Evolutionary conservation across 345 rosid species (phyloP).

Genomic region (Eucalyptus erythrocorys): DNA sequence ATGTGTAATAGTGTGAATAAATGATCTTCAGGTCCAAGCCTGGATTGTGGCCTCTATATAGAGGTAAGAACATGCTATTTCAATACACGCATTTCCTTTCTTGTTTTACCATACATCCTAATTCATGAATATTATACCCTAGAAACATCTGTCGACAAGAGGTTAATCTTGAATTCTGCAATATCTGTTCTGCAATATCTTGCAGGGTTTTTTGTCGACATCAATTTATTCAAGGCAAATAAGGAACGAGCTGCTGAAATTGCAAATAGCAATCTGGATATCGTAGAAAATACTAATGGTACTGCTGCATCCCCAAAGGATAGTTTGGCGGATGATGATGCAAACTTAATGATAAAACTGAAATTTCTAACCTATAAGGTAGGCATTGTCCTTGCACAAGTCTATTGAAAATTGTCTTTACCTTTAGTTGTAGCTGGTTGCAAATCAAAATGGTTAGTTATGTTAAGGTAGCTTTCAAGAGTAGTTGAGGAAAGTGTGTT

Average conservation of each 20-base stretch:
- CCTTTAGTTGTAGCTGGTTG: not conserved
- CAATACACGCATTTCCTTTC: not conserved
- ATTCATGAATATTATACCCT: not conserved
- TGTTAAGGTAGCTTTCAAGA: not conserved
- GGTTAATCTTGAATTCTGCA: not conserved
- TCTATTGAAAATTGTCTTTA: not conserved
- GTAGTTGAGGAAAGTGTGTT: not conserved
- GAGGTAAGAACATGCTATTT: slow-evolving; percentile 41
- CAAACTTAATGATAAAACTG: slow-evolving; percentile 87
- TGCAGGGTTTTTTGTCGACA: slow-evolving; percentile 86
- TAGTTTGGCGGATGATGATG: slow-evolving; percentile 75
- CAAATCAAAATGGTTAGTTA: not conserved
- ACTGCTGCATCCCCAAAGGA: slow-evolving; percentile 16
- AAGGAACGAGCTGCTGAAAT: slow-evolving; percentile 48
- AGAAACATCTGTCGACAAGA: not conserved
- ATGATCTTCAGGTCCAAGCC: slow-evolving; percentile 53
- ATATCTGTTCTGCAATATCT: not conserved
- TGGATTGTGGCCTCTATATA: slow-evolving; percentile 91
- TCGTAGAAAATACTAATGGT: slow-evolving; percentile 26
- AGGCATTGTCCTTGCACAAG: not conserved
- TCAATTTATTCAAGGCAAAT: slow-evolving; percentile 74
- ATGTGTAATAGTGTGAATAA: slow-evolving; percentile 2
- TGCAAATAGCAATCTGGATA: slow-evolving; percentile 14
- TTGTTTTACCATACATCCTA: not conserved
- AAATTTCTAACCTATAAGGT: slow-evolving; percentile 96